Evolutionary conservation across 345 rosid genomes (phyloP).

Genomic region (Salix koriyanagi): DNA sequence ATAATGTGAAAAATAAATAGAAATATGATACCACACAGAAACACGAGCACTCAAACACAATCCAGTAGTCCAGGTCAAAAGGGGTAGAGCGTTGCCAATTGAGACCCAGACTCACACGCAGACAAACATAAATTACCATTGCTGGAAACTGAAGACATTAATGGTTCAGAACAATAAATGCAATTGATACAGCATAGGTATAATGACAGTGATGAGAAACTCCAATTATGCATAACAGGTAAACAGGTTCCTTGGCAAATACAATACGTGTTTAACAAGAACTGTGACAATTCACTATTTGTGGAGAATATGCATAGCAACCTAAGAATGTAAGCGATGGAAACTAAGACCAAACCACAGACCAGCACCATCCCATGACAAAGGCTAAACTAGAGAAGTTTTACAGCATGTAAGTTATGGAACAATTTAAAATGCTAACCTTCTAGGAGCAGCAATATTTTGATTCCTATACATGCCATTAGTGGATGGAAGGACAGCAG

Average conservation of each 20-base stretch:
- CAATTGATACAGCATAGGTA: neutral
- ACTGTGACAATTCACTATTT: no score
- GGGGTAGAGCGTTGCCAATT: no score
- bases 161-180: no score
- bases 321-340: no score
- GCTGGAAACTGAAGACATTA: no score
- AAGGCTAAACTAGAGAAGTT: neutral
- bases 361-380: neutral
- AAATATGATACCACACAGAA: neutral
- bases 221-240: neutral
- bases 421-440: neutral
- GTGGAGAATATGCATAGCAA: no score
- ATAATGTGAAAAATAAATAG: neutral
- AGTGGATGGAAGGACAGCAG: neutral
- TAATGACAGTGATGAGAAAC: neutral
- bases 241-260: no score
- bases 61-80: no score
- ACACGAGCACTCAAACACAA: neutral
- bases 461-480: neutral
- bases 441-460: neutral
- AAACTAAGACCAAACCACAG: neutral
- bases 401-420: neutral
- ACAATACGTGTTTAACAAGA: no score
- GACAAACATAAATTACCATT: no score
- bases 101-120: no score